Percentiles rank a stretch among this genome's conserved stretches.
These are phyloP conservation scores for Gracilaria gracilis DNA, from an alignment of 23 red algal species.

Conservation along the genomic window DNA sequence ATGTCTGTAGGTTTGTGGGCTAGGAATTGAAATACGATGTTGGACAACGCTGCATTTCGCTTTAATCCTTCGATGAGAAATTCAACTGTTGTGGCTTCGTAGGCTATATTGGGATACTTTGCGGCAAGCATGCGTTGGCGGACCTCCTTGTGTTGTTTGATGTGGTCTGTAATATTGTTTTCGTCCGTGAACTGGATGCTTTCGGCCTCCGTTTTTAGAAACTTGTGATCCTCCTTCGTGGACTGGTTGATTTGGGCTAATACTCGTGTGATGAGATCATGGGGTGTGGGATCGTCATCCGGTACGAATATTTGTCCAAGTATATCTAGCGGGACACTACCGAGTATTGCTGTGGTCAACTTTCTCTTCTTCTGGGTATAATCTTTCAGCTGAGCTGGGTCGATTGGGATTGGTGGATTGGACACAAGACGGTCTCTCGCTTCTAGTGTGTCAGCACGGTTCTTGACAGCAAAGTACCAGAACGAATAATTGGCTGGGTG, in stretches of 20 bases:
- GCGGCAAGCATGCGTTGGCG: too few species aligned
- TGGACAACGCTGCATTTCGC: too few species aligned
- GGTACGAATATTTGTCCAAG: neutral
- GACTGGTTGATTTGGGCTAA: neutral
- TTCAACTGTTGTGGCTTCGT: neutral
- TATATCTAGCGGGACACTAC: neutral
- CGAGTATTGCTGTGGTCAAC: neutral
- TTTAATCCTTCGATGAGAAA: neutral
- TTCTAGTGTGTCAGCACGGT: neutral
- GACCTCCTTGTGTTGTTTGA: neutral
- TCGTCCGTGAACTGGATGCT: too few species aligned
- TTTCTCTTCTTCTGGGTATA: neutral
- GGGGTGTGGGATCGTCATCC: neutral
- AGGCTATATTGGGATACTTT: neutral
- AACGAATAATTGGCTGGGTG: too few species aligned
- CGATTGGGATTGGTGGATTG: neutral
- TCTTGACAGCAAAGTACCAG: too few species aligned
- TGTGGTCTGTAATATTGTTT: neutral
- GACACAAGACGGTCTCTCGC: neutral
- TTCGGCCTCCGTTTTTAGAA: neutral
- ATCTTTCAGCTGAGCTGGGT: neutral
- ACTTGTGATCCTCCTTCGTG: neutral
- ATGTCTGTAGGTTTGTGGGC: neutral
- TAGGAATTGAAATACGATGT: neutral
- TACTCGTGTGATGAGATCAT: neutral